Base-by-base conservation (phyloP, 768 basidiomycete species). In the Suillus spraguei region DNA sequence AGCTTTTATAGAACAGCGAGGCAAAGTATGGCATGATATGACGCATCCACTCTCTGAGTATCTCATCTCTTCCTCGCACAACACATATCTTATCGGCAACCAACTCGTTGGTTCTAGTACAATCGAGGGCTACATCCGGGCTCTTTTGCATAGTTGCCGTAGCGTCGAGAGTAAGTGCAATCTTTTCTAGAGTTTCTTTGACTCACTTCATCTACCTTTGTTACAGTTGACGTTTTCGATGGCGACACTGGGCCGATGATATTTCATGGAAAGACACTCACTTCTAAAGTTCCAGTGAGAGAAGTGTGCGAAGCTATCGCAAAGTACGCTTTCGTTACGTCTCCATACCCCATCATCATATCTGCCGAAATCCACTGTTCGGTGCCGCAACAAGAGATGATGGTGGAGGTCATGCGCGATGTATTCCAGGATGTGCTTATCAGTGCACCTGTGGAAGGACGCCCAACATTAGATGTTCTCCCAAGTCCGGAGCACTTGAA, bases 311-410 rank as follows among this genome's bases (percentile, higher is more conserved):
- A 84, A 47, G 95, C 95, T 1, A 91, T 98, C 71, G 80, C 82
- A 24, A 92, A 91, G 76, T 98, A 98, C 71, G 95, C 90, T 0
- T 98, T 98, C 70, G 86, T 91, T 47, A 85, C 91, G 1, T 96
- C 94, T 1, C 92, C 93, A 0, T 97, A 95, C 70, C 96, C 96
- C 1, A 80, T 99, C 71, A 87, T 99, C 70, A 90, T 99, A 61
- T 96, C 94, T 3, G 92, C 95, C 14, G 96, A 99, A 77, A 84
- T 96, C 1, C 95, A 97, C 70, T 97, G 94, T 73, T 80, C 84
- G 0, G 63, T 94, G 17, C 76, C 80, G 33, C 92, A 95, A 72
- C 96, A 99, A 73, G 90, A 91, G 42, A 81, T 82, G 71, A 81
- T 97, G 16, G 95, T 86, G 0, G 70, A 80, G 3, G 94, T 96